Percentiles rank a stretch among this genome's conserved stretches.
These are phyloP conservation scores for Neonothopanus nambi DNA, from an alignment of 1,284 basidiomycete genomes.

Conservation along the genomic window DNA sequence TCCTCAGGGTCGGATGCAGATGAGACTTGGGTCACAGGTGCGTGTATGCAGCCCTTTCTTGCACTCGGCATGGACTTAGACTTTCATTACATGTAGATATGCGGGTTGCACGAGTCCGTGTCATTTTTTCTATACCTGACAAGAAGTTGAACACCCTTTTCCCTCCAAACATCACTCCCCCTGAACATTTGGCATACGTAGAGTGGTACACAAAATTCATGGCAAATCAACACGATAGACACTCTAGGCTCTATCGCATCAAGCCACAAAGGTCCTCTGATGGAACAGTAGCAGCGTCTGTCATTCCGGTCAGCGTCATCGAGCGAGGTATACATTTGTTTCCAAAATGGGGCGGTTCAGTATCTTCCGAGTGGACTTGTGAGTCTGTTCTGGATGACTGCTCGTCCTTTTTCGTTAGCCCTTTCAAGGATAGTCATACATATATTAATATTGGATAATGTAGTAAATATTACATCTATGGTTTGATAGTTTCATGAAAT, in stretches of 20 bases:
- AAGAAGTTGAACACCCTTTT: not conserved
- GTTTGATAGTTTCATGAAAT: no score
- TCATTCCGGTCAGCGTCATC: not conserved
- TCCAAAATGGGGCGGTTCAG: conserved; percentile 9
- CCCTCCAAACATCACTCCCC: not conserved
- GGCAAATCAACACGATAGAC: not conserved
- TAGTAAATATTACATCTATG: no score
- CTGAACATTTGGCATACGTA: not conserved
- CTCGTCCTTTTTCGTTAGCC: not conserved
- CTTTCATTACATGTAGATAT: not conserved
- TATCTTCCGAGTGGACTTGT: not conserved
- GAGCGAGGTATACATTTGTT: not conserved
- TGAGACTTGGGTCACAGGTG: not conserved
- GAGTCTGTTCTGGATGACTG: not conserved
- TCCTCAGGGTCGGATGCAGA: no score
- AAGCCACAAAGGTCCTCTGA: not conserved
- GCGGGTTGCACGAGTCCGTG: not conserved
- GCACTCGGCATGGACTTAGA: no score
- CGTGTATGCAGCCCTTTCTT: no score
- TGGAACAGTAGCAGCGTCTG: not conserved
- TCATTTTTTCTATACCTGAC: not conserved
- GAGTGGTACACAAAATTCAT: conserved; percentile 1
- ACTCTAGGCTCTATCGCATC: not conserved
- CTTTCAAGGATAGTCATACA: not conserved
- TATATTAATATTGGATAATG: conserved; percentile 2